A percentile compares a stretch with the other conserved stretches of the same genome.
Evolutionary conservation across 1,284 basidiomycete species (phyloP).

Genomic region (Xerocomus amazonicus): DNA sequence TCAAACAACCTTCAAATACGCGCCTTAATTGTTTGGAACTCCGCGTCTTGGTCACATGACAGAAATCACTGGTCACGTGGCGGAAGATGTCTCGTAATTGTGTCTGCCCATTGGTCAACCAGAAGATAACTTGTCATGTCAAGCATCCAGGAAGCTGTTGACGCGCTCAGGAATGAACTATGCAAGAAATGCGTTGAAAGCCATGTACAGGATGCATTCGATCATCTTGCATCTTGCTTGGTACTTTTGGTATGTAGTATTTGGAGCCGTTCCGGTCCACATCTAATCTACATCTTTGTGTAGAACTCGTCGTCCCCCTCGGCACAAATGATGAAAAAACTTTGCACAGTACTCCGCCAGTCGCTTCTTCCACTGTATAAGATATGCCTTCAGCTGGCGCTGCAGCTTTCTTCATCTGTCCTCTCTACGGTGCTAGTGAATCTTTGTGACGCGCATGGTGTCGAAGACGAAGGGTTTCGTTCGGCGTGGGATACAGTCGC

Average conservation of each 20-base stretch:
- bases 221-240: constrained; percentile 30
- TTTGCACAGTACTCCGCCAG: constrained; percentile 33
- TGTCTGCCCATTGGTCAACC: no score
- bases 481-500: constrained; percentile 38
- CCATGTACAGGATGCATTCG: constrained; percentile 23
- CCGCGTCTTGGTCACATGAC: constrained; percentile 30
- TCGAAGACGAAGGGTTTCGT: constrained; percentile 13
- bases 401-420: constrained; percentile 34
- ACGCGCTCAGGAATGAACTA: constrained; percentile 23
- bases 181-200: constrained; percentile 12
- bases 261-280: not conserved
- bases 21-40: constrained; percentile 21
- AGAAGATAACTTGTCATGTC: constrained; percentile 13
- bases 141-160: constrained; percentile 22
- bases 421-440: constrained; percentile 34
- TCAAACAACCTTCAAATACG: constrained; percentile 10
- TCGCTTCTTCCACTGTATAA: constrained; percentile 38
- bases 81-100: no score
- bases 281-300: not conserved
- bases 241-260: constrained; percentile 32
- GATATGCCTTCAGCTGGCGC: constrained; percentile 28
- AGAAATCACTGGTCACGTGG: constrained; percentile 31
- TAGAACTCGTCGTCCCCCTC: constrained; percentile 37
- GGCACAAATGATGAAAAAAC: constrained; percentile 26
- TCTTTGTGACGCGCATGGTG: constrained; percentile 17